Evolutionary conservation across 306 rosid genomes (phyloP).

Genomic region (Cucumis cinereus): DNA sequence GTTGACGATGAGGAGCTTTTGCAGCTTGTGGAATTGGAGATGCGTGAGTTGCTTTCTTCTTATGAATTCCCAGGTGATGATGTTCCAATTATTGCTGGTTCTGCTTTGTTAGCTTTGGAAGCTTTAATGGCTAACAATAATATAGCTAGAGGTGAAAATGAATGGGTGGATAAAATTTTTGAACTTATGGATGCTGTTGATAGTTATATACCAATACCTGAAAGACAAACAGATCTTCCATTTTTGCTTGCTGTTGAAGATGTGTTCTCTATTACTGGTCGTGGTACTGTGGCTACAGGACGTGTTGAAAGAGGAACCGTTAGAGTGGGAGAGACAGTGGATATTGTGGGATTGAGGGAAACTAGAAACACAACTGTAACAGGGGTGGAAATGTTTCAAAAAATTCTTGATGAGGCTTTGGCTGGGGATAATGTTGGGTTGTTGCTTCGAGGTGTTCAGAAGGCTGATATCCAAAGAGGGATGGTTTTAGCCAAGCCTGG

Average conservation of each 20-base stretch:
- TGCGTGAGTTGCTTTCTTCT: conserved; percentile 59
- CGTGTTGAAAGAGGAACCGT: conserved; percentile 68
- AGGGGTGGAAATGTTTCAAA: conserved; percentile 88
- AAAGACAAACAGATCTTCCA: conserved; percentile 61
- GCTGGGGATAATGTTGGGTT: conserved; percentile 86
- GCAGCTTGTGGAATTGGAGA: conserved; percentile 69
- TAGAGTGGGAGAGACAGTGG: conserved; percentile 51
- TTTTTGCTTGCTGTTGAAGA: conserved; percentile 71
- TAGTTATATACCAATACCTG: conserved; percentile 64
- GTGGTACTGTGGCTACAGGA: conserved; percentile 87
- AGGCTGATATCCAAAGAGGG: conserved; percentile 79
- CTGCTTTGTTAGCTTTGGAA: conserved; percentile 64
- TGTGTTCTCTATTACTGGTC: conserved; percentile 71
- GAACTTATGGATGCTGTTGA: conserved; percentile 75
- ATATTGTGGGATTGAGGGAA: conserved; percentile 66
- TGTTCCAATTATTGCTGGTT: conserved; percentile 64
- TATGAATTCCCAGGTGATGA: conserved; percentile 86
- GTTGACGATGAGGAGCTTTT: conserved; percentile 83
- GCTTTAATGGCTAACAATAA: conserved; percentile 63
- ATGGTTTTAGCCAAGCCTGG: conserved; percentile 89
- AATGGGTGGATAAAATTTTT: conserved; percentile 81
- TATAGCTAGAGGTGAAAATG: conserved; percentile 46
- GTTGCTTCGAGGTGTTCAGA: conserved; percentile 78
- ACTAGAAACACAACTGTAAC: conserved; percentile 66
- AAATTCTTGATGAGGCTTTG: conserved; percentile 68